Conservation (phyloP, 345 rosid genomes). For the sweet orange (Citrus sinensis) region DVS_A1.0 CM039166.1:20451001-20451500, state of each 20-base stretch:
- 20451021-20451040: not conserved
- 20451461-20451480: constrained; percentile 74
- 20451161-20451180: not conserved
- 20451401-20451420: not conserved
- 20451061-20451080: not conserved
- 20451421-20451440: not conserved
- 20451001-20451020: not conserved
- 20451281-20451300: not conserved
- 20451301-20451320: not conserved
- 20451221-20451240: not conserved
- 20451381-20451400: not conserved
- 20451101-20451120: not conserved
- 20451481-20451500: constrained; percentile 71
- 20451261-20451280: not conserved
- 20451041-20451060: not conserved
- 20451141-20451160: not conserved
- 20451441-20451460: not conserved
- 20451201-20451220: not conserved
- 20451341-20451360: not conserved
- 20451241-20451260: not conserved
- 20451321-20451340: not conserved
- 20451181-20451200: not conserved
- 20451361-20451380: not conserved
- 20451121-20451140: not conserved
- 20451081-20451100: not conserved